phyloP scores from a whole-genome alignment of 306 rosid species.

The Dalbergia cultrata region DNA sequence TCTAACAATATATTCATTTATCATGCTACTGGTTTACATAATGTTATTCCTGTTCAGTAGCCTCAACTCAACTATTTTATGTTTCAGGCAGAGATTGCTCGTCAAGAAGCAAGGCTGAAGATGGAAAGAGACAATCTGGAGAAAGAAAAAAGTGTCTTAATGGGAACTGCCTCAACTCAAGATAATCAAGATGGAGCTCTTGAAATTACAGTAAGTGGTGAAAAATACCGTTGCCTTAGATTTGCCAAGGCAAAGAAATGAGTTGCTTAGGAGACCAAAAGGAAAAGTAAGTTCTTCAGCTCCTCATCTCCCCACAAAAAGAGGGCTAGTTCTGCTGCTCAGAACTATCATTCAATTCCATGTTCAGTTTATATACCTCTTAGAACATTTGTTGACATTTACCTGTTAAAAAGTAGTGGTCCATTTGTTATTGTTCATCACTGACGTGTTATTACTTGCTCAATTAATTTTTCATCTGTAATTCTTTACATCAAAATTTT shows the following conservation, averaged over 20 bases:
- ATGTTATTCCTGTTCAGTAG: neutral
- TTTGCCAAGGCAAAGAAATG: conserved; percentile 95
- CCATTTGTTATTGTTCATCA: neutral
- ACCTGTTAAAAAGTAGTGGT: conserved; percentile 22
- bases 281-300: neutral
- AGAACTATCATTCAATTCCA: conserved; percentile 9
- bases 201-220: conserved; percentile 98
- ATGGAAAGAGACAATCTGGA: conserved; percentile 97
- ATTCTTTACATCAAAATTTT: neutral
- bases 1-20: conserved; percentile 15
- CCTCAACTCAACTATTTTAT: conserved; percentile 21
- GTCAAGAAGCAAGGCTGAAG: conserved; percentile 95
- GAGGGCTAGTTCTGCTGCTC: neutral
- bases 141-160: conserved; percentile 92
- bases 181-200: conserved; percentile 97
- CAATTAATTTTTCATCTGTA: conserved; percentile 6
- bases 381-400: conserved; percentile 13
- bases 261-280: conserved; percentile 28
- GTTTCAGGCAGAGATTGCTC: conserved; percentile 84
- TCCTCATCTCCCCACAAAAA: neutral
- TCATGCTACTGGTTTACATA: neutral
- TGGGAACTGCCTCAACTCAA: conserved; percentile 98
- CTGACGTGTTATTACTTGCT: conserved; percentile 33
- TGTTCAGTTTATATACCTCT: conserved; percentile 33
- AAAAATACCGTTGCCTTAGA: conserved; percentile 95